phyloP scores from a whole-genome alignment of 352 stramenopile genomes.

The Phytophthora citricola region DNA sequence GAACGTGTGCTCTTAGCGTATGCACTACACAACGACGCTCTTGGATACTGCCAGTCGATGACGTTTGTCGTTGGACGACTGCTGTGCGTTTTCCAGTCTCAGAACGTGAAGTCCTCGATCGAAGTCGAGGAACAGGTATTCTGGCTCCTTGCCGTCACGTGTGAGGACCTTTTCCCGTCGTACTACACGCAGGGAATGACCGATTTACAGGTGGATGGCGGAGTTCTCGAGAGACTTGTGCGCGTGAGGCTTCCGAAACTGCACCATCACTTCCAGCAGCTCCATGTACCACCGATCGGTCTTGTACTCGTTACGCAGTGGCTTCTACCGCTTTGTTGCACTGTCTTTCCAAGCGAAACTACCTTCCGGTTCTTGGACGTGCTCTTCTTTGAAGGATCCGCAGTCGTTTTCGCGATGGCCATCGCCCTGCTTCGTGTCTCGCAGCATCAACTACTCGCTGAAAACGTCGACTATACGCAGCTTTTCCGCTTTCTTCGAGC shows the following conservation, averaged over 20 bases:
- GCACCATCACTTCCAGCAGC: slow-evolving; percentile 60
- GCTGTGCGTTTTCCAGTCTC: slow-evolving; percentile 60
- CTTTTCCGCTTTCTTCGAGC: slow-evolving; percentile 69
- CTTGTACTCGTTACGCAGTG: slow-evolving; percentile 73
- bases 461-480: slow-evolving; percentile 73
- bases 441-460: slow-evolving; percentile 55
- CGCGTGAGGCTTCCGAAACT: slow-evolving; percentile 58
- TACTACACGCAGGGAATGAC: slow-evolving; percentile 77
- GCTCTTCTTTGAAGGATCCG: slow-evolving; percentile 59
- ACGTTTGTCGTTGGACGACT: slow-evolving; percentile 87
- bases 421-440: slow-evolving; percentile 65
- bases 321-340: slow-evolving; percentile 71
- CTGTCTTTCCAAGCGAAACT: slow-evolving; percentile 68
- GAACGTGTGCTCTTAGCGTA: slow-evolving; percentile 81
- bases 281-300: slow-evolving; percentile 60
- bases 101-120: neutral
- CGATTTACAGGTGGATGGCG: slow-evolving; percentile 60
- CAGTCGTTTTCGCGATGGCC: slow-evolving; percentile 60
- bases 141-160: slow-evolving; percentile 64
- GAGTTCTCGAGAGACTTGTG: slow-evolving; percentile 63
- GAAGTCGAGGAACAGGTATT: slow-evolving; percentile 59
- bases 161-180: slow-evolving; percentile 61
- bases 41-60: slow-evolving; percentile 93
- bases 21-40: slow-evolving; percentile 71
- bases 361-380: slow-evolving; percentile 71